Conservation (phyloP, 208 protist genomes). For the Crithidia expoeki region DNA sequence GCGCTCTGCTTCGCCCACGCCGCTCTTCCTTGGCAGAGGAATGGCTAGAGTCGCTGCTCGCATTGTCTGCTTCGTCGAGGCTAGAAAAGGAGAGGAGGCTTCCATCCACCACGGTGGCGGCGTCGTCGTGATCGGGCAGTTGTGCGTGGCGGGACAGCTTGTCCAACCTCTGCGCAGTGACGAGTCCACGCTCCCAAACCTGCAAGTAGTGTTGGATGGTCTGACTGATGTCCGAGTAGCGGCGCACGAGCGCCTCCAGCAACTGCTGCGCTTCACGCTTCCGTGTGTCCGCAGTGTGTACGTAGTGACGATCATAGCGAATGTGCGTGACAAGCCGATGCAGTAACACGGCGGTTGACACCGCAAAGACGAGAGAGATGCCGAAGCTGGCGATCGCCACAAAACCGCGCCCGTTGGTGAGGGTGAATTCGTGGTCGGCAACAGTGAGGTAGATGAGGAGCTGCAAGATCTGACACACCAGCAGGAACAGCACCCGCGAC, state of each 20-base stretch:
- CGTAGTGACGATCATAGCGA: background rate
- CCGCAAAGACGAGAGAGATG: conserved; percentile 13
- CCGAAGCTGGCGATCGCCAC: conserved; percentile 12
- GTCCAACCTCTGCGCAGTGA: conserved; percentile 28
- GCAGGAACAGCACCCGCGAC: conserved; percentile 10
- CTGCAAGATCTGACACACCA: conserved; percentile 26
- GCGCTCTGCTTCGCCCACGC: too few species aligned
- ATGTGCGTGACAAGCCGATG: conserved; percentile 10
- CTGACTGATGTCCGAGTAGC: conserved; percentile 18
- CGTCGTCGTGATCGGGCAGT: conserved; percentile 3
- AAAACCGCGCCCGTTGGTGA: background rate
- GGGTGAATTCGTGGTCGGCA: background rate
- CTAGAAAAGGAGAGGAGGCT: conserved; percentile 16
- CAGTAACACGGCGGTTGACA: conserved; percentile 18
- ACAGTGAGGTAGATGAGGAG: conserved; percentile 25
- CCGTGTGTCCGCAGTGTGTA: background rate
- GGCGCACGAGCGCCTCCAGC: conserved; percentile 21
- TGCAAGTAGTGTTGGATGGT: conserved; percentile 24
- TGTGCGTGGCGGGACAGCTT: conserved; percentile 2
- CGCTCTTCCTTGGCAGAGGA: background rate
- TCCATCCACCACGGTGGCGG: background rate
- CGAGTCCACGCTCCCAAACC: conserved; percentile 29
- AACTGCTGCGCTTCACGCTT: conserved; percentile 1
- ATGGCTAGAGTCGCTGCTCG: background rate
- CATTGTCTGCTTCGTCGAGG: background rate